Conservation (phyloP, 1,139 yeast genomes). For the Debaryomyces sp. region DNA sequence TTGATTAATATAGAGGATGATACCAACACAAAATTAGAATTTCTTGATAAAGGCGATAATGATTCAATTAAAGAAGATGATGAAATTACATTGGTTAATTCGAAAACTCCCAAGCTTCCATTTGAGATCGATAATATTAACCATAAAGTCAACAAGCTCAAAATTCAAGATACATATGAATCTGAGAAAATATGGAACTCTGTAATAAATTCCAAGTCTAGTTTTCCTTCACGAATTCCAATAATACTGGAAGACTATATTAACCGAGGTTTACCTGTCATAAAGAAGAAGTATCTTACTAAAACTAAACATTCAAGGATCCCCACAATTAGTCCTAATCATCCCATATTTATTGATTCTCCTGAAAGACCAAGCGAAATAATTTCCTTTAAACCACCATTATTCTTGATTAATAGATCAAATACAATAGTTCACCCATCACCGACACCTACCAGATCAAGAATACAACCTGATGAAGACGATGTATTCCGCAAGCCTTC, state of each 20-base stretch:
- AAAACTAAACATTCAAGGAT: conserved; percentile 21
- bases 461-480: conserved; percentile 1
- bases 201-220: conserved; percentile 6
- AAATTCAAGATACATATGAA: background rate
- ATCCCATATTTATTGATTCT: conserved; percentile 32
- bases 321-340: conserved; percentile 36
- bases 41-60: background rate
- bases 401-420: conserved; percentile 6
- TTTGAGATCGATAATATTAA: conserved; percentile 10
- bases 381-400: conserved; percentile 12
- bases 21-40: conserved; percentile 10
- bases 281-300: conserved; percentile 21
- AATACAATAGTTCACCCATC: conserved; percentile 6
- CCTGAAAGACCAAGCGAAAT: conserved; percentile 20
- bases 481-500: conserved; percentile 7
- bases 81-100: conserved; percentile 24
- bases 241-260: conserved; percentile 27
- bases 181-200: conserved; percentile 10
- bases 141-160: conserved; percentile 1
- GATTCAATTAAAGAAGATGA: conserved; percentile 18
- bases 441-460: conserved; percentile 8
- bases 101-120: conserved; percentile 17
- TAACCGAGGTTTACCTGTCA: conserved; percentile 24
- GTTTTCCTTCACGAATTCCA: conserved; percentile 24
- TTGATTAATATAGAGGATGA: conserved; percentile 16